Base-by-base conservation (phyloP, 148 eudicot species). In the Camellia japonica region DNA sequence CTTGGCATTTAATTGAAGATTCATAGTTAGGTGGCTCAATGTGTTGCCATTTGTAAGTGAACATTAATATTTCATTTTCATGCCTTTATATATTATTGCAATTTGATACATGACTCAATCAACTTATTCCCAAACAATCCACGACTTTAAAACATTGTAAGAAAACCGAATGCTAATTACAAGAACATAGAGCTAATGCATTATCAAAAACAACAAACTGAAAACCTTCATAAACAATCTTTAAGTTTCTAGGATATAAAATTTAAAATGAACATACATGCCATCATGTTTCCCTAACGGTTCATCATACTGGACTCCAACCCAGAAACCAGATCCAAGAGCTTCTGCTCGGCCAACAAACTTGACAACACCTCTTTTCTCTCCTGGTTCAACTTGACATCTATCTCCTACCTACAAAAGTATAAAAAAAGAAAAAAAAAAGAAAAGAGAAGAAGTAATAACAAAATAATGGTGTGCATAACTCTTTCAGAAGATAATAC, bases 201-300 rank as follows among this genome's bases (percentile, higher is more conserved):
- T 30, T 56, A 0, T 3, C 30, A 6, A 12, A 56, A 55, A 38
- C 44, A 44, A 19, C 12, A 49, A n/a, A 20, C 1, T 55, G 30
- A 69, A 44, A 78, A 42, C 18, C 30, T 51, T 30, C 14, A 30
- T 8, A 67, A 52, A 67, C 14, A 52, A 19, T 62, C 38, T 30
- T 14, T 3, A 38, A 78, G 10, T 68, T 56, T 23, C 18, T 18
- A 63, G 69, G 20, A 67, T 18, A 44, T 1, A 5, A 65, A 83
- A 20, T 63, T 13, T 66, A 63, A 63, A 79, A 55, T 52, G 75
- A 60, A 88, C 97, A 8, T 89, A 95, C 99, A 86, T 82, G 89
- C 99, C 99, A 80, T 95, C 97, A 80, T 95, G 97, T 83, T 93
- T 95, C 23, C 99, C 99, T 82, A 95, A 79, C 16, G 99, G 99